Evolutionary conservation across 305 asterid species (phyloP).

Genomic region (Fraxinus xanthoxyloides): DNA sequence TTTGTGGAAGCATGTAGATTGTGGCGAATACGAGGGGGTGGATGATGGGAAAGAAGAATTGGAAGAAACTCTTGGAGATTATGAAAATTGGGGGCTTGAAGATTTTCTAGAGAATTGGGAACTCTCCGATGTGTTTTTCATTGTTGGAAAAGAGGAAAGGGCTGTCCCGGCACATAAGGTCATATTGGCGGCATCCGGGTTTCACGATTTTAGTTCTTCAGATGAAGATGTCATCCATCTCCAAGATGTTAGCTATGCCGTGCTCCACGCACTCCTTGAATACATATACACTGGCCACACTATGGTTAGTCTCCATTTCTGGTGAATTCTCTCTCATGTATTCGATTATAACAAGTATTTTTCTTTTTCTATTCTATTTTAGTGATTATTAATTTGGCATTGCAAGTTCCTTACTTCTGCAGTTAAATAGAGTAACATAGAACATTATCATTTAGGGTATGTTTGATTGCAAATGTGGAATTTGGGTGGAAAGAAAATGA

Average conservation of each 20-base stretch:
- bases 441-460: not conserved
- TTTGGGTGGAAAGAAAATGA: too few species aligned
- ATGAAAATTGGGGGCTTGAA: slow-evolving; percentile 78
- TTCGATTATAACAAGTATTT: not conserved
- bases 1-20: slow-evolving; percentile 84
- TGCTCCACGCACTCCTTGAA: slow-evolving; percentile 74
- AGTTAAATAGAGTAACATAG: not conserved
- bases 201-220: slow-evolving; percentile 43
- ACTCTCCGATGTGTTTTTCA: slow-evolving; percentile 65
- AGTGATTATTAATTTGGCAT: slow-evolving; percentile 1
- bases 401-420: slow-evolving; percentile 5
- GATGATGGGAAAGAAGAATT: slow-evolving; percentile 61
- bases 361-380: not conserved
- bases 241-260: slow-evolving; percentile 49
- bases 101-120: slow-evolving; percentile 85
- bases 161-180: slow-evolving; percentile 85
- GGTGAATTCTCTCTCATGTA: not conserved
- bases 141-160: slow-evolving; percentile 73
- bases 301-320: slow-evolving; percentile 48
- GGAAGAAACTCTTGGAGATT: slow-evolving; percentile 53
- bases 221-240: slow-evolving; percentile 55
- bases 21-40: slow-evolving; percentile 42
- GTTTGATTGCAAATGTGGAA: too few species aligned
- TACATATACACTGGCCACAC: slow-evolving; percentile 78
- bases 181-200: slow-evolving; percentile 74